Conservation (phyloP, 1,139 yeast species). For the Chernovozyma aurita region DNA sequence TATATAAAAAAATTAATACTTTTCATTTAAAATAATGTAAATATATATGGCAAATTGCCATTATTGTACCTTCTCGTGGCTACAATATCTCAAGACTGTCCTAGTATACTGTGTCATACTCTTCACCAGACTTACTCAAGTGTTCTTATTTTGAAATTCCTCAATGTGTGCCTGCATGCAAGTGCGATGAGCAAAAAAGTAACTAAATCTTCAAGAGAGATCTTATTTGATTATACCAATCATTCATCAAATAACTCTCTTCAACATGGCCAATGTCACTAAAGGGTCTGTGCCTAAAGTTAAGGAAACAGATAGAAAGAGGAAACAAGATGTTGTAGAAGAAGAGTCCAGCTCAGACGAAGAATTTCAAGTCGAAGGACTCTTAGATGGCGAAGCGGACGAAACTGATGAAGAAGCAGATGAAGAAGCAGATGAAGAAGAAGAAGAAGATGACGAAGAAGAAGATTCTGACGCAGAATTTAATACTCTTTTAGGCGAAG, state of each 20-base stretch:
- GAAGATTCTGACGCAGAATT: slow-evolving; percentile 61
- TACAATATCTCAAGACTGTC: too few species aligned
- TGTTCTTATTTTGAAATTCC: too few species aligned
- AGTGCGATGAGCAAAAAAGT: neutral
- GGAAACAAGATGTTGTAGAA: slow-evolving; percentile 12
- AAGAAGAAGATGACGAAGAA: slow-evolving; percentile 27
- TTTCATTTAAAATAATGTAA: too few species aligned
- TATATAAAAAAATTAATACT: too few species aligned
- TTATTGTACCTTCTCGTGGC: too few species aligned
- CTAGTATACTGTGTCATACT: too few species aligned
- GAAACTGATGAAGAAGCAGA: slow-evolving; percentile 26
- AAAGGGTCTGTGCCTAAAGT: slow-evolving; percentile 1
- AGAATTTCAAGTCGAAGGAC: slow-evolving; percentile 32
- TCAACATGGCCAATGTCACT: slow-evolving; percentile 3
- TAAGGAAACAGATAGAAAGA: slow-evolving; percentile 9
- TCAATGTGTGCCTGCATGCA: slow-evolving; percentile 6
- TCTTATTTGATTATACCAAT: neutral
- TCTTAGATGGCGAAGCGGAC: slow-evolving; percentile 17
- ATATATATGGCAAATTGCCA: too few species aligned
- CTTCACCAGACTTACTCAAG: too few species aligned
- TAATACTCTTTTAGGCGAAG: slow-evolving; percentile 52
- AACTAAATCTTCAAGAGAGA: neutral
- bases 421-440: slow-evolving; percentile 23
- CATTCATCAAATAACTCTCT: neutral
- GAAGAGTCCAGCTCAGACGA: slow-evolving; percentile 17